Evolutionary conservation across 2,329 filamentous ascomycete species (phyloP).

Genomic region (Fusarium chuoi): DNA sequence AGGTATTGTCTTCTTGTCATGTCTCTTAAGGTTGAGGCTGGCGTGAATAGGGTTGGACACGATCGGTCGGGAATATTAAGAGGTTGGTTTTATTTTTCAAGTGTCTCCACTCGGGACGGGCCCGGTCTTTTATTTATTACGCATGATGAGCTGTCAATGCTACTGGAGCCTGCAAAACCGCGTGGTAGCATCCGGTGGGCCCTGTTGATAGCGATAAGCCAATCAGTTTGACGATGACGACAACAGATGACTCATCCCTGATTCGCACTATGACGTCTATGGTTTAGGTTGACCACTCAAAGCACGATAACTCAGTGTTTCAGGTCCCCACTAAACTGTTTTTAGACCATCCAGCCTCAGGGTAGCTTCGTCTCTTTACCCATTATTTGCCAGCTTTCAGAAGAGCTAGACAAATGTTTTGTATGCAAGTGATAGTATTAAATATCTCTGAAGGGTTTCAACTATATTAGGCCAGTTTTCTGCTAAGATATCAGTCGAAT

Average conservation of each 20-base stretch:
- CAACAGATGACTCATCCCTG: neutral
- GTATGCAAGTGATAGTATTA: accelerated
- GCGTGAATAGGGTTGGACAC: neutral
- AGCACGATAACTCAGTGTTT: neutral
- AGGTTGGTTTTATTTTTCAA: constrained; percentile 7
- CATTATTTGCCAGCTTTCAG: accelerated
- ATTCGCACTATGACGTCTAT: neutral
- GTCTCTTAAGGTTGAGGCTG: neutral
- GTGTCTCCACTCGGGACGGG: neutral
- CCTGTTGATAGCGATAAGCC: neutral
- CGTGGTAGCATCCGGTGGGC: neutral
- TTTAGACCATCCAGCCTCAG: neutral
- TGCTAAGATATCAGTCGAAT: accelerated
- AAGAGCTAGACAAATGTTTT: accelerated
- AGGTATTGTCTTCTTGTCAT: neutral
- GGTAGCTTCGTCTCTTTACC: neutral
- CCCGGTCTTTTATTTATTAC: neutral
- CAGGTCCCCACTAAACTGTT: neutral
- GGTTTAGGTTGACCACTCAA: neutral
- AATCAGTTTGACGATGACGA: neutral
- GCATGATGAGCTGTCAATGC: neutral
- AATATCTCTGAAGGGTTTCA: accelerated
- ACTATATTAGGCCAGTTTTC: accelerated
- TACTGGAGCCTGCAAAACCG: constrained; percentile 2
- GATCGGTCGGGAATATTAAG: neutral